Evolutionary conservation across 306 rosid genomes (phyloP).

Genomic region (Casuarina glauca): DNA sequence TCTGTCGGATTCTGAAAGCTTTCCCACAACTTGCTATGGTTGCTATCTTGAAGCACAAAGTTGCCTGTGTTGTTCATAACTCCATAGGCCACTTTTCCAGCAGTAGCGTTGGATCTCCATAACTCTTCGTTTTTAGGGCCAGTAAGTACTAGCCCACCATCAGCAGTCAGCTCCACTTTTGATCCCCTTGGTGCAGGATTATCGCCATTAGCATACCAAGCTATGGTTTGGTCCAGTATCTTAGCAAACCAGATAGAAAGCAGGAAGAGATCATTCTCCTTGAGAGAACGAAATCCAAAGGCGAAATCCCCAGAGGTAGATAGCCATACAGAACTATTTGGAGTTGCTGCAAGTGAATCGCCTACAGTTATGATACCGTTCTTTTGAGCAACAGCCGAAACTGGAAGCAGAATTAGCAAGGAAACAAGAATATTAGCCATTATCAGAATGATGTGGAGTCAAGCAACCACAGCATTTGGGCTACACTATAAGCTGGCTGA

Average conservation of each 20-base stretch:
- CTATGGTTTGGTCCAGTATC: constrained; percentile 35
- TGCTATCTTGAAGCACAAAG: constrained; percentile 11
- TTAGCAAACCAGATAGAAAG: constrained; percentile 56
- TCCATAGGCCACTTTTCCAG: constrained; percentile 7
- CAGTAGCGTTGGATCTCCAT: constrained; percentile 26
- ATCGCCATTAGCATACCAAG: constrained; percentile 47
- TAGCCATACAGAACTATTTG: constrained; percentile 36
- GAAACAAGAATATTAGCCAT: constrained; percentile 23
- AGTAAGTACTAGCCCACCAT: constrained; percentile 36
- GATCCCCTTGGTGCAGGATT: constrained; percentile 42
- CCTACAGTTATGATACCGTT: constrained; percentile 28
- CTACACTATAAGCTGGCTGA: too few species aligned
- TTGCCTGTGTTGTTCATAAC: constrained; percentile 31
- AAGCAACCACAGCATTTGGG: too few species aligned
- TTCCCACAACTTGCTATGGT: constrained; percentile 23
- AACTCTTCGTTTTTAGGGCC: constrained; percentile 24
- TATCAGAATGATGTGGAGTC: not conserved
- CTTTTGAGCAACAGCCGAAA: constrained; percentile 35
- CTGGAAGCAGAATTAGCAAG: constrained; percentile 25
- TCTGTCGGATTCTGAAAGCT: constrained; percentile 26
- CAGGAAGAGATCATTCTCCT: constrained; percentile 27
- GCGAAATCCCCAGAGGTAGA: constrained; percentile 64
- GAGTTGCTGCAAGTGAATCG: constrained; percentile 27
- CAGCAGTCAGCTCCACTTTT: constrained; percentile 33
- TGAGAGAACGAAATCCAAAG: constrained; percentile 45